Evolutionary conservation across 2,329 filamentous ascomycete species (phyloP).

Genomic region (Phyllosticta paracitricarpa): DNA sequence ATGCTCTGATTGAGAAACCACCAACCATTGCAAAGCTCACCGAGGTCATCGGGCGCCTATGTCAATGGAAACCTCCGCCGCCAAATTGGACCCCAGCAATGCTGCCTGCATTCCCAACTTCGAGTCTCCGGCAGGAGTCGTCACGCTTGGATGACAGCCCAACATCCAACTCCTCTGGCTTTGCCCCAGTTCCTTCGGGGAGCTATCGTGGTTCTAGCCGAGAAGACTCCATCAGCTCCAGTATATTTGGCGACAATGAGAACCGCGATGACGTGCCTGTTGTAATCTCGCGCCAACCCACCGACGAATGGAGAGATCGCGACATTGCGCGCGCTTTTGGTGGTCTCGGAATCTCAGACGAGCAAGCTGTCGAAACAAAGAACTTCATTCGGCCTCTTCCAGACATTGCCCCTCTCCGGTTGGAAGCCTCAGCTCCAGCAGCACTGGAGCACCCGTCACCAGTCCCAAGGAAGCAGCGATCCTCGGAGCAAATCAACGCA

Average conservation of each 20-base stretch:
- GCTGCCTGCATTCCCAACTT: constrained; percentile 40
- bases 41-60: constrained; percentile 77
- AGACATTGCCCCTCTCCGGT: constrained; percentile 21
- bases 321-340: constrained; percentile 40
- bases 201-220: constrained; percentile 72
- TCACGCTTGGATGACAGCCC: constrained; percentile 67
- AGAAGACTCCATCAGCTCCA: constrained; percentile 81
- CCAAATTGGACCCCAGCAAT: constrained; percentile 42
- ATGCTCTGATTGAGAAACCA: constrained; percentile 90
- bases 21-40: constrained; percentile 86
- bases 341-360: constrained; percentile 68
- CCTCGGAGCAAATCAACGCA: constrained; percentile 61
- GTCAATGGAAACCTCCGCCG: constrained; percentile 82
- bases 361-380: constrained; percentile 31
- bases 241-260: constrained; percentile 79
- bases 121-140: constrained; percentile 56
- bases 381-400: constrained; percentile 2
- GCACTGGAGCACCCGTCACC: constrained; percentile 37
- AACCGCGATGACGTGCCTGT: constrained; percentile 72
- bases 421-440: constrained; percentile 49
- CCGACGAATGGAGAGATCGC: constrained; percentile 66
- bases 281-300: constrained; percentile 61
- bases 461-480: constrained; percentile 50
- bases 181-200: constrained; percentile 58
- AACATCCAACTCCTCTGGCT: constrained; percentile 67